Conservation (phyloP, 306 rosid species). For the Quercus bicolor region DNA sequence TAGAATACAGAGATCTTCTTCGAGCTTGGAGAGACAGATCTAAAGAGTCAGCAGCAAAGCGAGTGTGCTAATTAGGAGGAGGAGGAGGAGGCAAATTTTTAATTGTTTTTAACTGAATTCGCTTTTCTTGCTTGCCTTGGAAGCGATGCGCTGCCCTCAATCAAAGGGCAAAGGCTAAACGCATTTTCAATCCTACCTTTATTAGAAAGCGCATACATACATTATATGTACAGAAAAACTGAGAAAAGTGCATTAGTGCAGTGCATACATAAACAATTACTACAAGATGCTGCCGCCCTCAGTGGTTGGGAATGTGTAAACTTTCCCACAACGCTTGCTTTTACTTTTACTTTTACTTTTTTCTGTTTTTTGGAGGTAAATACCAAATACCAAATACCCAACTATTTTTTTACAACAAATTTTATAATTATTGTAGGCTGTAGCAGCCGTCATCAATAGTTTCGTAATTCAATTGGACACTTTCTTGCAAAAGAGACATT, state of each 20-base stretch:
- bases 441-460: too few species aligned
- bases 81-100: neutral
- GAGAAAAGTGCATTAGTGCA: too few species aligned
- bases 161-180: constrained; percentile 45
- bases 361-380: neutral
- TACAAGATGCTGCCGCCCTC: too few species aligned
- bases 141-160: constrained; percentile 58
- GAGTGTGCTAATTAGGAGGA: neutral
- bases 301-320: constrained; percentile 25
- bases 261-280: too few species aligned
- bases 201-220: constrained; percentile 11
- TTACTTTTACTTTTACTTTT: neutral
- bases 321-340: neutral
- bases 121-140: constrained; percentile 65
- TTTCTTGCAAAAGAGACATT: too few species aligned
- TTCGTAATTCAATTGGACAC: too few species aligned
- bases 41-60: constrained; percentile 18
- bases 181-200: constrained; percentile 46
- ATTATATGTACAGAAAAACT: too few species aligned
- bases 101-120: neutral
- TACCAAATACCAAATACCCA: too few species aligned
- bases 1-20: constrained; percentile 33
- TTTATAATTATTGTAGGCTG: too few species aligned
- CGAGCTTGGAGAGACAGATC: constrained; percentile 50
- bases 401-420: too few species aligned